phyloP scores from a whole-genome alignment of 78 protist genomes.

The Diacronema lutheri region DNA sequence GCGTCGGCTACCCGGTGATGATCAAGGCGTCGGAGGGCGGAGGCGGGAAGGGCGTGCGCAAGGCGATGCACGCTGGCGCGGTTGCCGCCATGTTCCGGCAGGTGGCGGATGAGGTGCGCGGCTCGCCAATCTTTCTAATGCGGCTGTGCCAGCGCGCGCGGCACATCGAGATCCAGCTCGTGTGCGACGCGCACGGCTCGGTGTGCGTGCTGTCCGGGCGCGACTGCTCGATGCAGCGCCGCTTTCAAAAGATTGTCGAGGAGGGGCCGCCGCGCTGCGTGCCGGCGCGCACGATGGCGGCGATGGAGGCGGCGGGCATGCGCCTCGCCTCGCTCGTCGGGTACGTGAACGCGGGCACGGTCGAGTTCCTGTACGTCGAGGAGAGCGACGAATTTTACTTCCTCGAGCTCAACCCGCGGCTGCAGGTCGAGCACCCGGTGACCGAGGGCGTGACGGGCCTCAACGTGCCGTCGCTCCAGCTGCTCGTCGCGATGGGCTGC shows the following conservation, averaged over 20 bases:
- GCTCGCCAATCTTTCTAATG: conserved; percentile 84
- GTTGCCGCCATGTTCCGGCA: conserved; percentile 30
- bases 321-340: conserved; percentile 80
- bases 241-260: conserved; percentile 88
- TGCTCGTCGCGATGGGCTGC: conserved; percentile 30
- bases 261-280: conserved; percentile 75
- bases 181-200: conserved; percentile 46
- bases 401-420: conserved; percentile 72
- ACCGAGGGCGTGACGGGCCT: conserved; percentile 73
- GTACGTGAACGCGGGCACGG: conserved; percentile 94
- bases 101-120: conserved; percentile 65
- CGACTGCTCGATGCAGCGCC: conserved; percentile 88
- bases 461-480: conserved; percentile 87
- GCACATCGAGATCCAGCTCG: conserved; percentile 74
- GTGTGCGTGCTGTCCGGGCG: conserved; percentile 73
- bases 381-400: conserved; percentile 55
- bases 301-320: conserved; percentile 79
- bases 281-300: background rate
- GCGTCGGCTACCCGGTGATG: conserved; percentile 85
- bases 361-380: conserved; percentile 75
- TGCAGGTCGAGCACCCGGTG: conserved; percentile 82
- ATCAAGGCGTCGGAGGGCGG: conserved; percentile 89
- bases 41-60: conserved; percentile 91
- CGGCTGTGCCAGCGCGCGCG: conserved; percentile 55
- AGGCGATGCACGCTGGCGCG: conserved; percentile 41